Evolutionary conservation across 192 early-diverging fungal genomes (phyloP), one percentile per base, ranked within the genome.

Genomic region (Chytriomyces sp.): DNA sequence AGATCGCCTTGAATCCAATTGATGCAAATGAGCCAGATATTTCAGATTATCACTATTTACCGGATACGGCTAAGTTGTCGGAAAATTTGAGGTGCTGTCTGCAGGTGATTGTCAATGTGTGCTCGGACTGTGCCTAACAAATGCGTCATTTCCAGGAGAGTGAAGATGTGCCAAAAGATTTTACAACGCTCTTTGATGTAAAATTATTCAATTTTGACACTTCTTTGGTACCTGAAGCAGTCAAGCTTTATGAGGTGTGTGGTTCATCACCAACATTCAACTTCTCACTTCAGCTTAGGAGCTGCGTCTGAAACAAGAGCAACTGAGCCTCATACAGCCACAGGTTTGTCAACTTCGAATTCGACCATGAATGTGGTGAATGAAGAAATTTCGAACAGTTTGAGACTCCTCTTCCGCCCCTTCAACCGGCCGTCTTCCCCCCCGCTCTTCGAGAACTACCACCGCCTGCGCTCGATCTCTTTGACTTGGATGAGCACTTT

Each of bases 1-100:
- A 82, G 62, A 79, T 89, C n/a, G 59, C 73, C 5, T 61, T 86
- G 32, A 89, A 89, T 58, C 78, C 76, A 26, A 89, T 89, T 31
- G 88, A 89, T 61, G 84, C 88, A 30, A 86, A 80, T 54, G 88
- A 89, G 54, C 88, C 88, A 5, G 88, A 89, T 64, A 80, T 89
- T 32, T 79, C 84, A n/a, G 88, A 89, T 64, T 88, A 88, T 57
- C 86, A 88, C 74, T 88, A 88, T 68, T 57, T 88, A 3, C 88
- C 88, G 2, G 81, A 82, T 17, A 84, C 82, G 3, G 70, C 82
- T 1, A 63, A 75, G 32, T 75, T 89, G 14, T 72, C 86, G 2
- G 78, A 86, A 34, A 82, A 71, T 28, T 61, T 86, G 4, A 58
- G 86, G 30, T 79, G 80, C 7, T 88, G 88, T 55, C 66, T 89